Base-by-base conservation (phyloP, 2,329 filamentous ascomycete species). In the Alternaria sp. region DNA sequence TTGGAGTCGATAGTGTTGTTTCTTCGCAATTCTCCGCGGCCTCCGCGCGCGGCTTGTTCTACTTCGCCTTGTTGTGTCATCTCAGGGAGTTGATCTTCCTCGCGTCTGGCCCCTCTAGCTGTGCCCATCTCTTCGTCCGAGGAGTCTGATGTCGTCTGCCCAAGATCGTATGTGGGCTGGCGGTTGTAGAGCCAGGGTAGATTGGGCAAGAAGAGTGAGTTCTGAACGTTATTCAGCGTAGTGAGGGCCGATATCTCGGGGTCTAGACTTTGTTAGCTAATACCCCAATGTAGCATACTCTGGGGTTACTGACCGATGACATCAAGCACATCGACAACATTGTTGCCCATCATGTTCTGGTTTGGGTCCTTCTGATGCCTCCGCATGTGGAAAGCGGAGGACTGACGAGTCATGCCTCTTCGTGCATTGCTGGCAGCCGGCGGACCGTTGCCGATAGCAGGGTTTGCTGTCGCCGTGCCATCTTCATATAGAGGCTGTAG, bases 161-260 rank as follows among this genome's bases (percentile, higher is more conserved):
- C 89, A 10, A 96, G 84, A 49, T 89, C 88, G 76, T 95, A 96
- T 0, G 92, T 94, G 2, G 93, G 92, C 64, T 90, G 86, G 55
- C 93, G 88, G 71, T 96, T 95, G 60, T 96, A 74, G 67, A 89
- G 88, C 62, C 85, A 83, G 30, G 93, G 93, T 26, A 96, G 83
- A 68, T 94, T 90, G 0, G 93, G 93, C 1, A 96, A 83, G 78
- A 96, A 96, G 3, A 97, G 87, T 0, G 93, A 96, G 77, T 97
- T 97, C 75, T 96, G 93, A n/a, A 97, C 90, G 74, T 97, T 97
- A 54, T 92, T 96, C 10, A 96, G 86, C 6, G 92, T 95, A 0
- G 92, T 93, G 6, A 97, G 82, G 0, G 93, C 92, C 25, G 92
- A 89, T 3, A 97, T 89, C 81, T 96, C 92, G 46, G 93, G 93